Conservation (phyloP, 2,329 filamentous ascomycete species). For the Diaporthe capsici region DNA sequence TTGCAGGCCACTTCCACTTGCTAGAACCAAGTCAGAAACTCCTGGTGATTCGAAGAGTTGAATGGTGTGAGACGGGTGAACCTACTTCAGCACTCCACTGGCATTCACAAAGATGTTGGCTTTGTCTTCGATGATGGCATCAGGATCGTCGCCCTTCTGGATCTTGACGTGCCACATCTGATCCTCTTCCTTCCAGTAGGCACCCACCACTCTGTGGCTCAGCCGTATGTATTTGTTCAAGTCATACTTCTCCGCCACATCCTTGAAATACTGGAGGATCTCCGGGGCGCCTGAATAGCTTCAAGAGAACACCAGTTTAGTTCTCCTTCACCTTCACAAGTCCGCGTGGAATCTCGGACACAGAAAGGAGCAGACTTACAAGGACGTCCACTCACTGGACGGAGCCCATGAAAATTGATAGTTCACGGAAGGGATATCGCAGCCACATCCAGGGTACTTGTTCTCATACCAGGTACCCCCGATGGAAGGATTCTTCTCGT, state of each 20-base stretch:
- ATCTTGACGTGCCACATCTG: slow-evolving; percentile 37
- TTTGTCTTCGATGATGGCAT: slow-evolving; percentile 36
- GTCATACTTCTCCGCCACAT: slow-evolving; percentile 49
- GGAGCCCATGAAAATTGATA: slow-evolving; percentile 64
- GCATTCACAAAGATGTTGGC: slow-evolving; percentile 31
- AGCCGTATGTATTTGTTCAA: slow-evolving; percentile 60
- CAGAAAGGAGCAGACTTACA: slow-evolving; percentile 20
- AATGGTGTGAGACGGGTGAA: not conserved
- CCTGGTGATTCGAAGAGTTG: not conserved
- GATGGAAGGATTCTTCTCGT: slow-evolving; percentile 51
- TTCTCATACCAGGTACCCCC: slow-evolving; percentile 50
- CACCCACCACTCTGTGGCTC: slow-evolving; percentile 57
- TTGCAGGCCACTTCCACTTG: slow-evolving; percentile 46
- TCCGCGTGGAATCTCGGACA: slow-evolving; percentile 44
- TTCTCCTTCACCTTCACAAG: slow-evolving; percentile 43
- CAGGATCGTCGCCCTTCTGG: slow-evolving; percentile 45
- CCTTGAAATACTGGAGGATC: slow-evolving; percentile 50
- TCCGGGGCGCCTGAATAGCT: slow-evolving; percentile 46
- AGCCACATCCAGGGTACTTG: slow-evolving; percentile 42
- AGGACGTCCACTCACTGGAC: slow-evolving; percentile 58
- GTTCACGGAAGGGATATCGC: slow-evolving; percentile 31
- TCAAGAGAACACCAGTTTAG: slow-evolving; percentile 48
- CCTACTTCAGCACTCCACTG: slow-evolving; percentile 35
- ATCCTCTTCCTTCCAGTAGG: slow-evolving; percentile 55
- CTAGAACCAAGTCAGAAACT: not conserved